Conservation (phyloP, 257 asterid genomes). For the Nicotiana noctiflora region DNA sequence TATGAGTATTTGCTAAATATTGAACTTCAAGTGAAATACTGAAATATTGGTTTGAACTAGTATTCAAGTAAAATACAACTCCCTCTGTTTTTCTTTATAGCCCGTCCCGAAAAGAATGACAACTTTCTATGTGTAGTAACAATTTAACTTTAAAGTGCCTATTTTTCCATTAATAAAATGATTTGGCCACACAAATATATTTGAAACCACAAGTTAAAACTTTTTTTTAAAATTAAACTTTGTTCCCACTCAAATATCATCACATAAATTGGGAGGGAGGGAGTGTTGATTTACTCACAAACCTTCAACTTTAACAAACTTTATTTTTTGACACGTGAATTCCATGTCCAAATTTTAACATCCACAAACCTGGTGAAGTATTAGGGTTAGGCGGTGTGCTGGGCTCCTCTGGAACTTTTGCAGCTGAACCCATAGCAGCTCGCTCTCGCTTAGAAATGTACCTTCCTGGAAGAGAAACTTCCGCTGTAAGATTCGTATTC, state of each 20-base stretch:
- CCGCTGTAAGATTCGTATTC: slow-evolving; percentile 18
- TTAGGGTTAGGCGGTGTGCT: neutral
- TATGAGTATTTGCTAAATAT: neutral
- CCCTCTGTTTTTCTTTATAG: too few relatives aligned
- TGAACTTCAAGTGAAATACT: neutral
- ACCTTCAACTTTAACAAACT: neutral
- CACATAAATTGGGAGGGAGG: too few relatives aligned
- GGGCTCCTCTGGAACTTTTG: neutral
- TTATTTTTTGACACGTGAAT: neutral
- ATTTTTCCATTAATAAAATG: too few relatives aligned
- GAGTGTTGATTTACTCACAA: neutral
- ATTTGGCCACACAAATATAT: too few relatives aligned
- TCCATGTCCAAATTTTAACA: neutral
- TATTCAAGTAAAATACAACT: neutral
- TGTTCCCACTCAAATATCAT: too few relatives aligned
- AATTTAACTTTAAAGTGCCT: too few relatives aligned
- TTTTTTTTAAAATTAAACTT: too few relatives aligned
- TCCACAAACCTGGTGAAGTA: slow-evolving; percentile 37
- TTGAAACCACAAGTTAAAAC: too few relatives aligned
- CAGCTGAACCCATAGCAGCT: slow-evolving; percentile 23
- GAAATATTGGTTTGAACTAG: neutral
- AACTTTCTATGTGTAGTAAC: too few relatives aligned
- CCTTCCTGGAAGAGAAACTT: slow-evolving; percentile 59
- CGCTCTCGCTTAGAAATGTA: slow-evolving; percentile 83
- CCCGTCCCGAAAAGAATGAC: too few relatives aligned